Evolutionary conservation across 2,329 filamentous ascomycete genomes (phyloP), one percentile per base, ranked within the genome.

Genomic region (Diaporthe humulicola): DNA sequence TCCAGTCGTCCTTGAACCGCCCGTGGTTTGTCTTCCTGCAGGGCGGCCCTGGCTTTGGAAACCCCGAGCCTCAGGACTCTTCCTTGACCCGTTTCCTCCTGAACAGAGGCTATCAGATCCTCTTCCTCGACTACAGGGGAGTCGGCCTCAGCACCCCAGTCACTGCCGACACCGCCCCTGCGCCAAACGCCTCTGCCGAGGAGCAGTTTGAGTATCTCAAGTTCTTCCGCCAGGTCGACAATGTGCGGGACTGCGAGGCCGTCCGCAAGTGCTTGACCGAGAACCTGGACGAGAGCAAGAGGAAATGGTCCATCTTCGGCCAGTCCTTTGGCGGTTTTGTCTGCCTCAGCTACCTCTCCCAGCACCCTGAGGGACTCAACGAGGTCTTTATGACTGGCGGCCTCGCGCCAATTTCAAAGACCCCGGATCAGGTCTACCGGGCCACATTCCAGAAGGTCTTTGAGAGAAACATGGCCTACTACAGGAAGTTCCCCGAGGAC

Each of bases 261-360:
- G 91, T 98, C 42, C 91, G 96, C 7, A 90, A 92, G 79, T 93
- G 89, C 52, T 86, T 98, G 71, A 97, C 94, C 0, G 86, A 87
- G 7, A 90, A 92, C 70, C 91, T 93, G 0, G 86, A 89, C 30
- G 90, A 93, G 64, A 36, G 19, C 48, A 92, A 93, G 81, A 90
- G 92, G 82, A 92, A 93, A 81, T 98, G 96, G 96, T 93, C 92
- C 74, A 89, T 97, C 40, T 93, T 98, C 76, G 96, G 96, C 12
- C 96, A 98, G 85, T 96, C 93, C 22, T 98, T 98, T 83, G 96
- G 96, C 52, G 96, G 96, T 1, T 98, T 98, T 83, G 94, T 95
- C 80, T 89, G 88, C 64, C 87, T 95, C 45, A 96, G 93, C 10
- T 98, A 98, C 82, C 89, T 98, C 22, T 97, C 94, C 3, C 92